These are phyloP conservation scores for Escovopsis sp. DNA, from an alignment of 2,329 filamentous ascomycete genomes.

Conservation along the genomic window DNA sequence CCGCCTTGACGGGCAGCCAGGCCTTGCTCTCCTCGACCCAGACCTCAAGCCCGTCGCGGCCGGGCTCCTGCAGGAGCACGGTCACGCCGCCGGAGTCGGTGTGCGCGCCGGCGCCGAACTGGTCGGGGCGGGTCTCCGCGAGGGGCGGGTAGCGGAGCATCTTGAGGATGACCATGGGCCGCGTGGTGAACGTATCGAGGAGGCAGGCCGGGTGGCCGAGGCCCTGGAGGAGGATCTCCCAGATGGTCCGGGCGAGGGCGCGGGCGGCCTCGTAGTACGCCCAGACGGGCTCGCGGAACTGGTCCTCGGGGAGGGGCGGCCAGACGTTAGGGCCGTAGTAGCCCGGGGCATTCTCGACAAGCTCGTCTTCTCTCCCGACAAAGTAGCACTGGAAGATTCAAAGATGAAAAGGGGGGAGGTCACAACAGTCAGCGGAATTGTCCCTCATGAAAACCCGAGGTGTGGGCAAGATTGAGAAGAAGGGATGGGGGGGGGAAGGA, in stretches of 20 bases:
- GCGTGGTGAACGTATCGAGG: conserved; percentile 9
- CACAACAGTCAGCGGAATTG: too few relatives aligned
- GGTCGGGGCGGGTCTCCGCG: neutral
- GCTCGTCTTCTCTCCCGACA: conserved; percentile 4
- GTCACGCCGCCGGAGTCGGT: conserved; percentile 17
- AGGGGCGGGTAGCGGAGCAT: conserved; percentile 11
- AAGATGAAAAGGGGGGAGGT: too few relatives aligned
- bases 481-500: too few relatives aligned
- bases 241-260: neutral
- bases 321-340: conserved; percentile 11
- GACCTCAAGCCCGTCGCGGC: conserved; percentile 14
- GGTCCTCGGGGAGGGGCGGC: conserved; percentile 9
- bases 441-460: too few relatives aligned
- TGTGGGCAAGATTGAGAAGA: too few relatives aligned
- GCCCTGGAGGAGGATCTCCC: neutral
- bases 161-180: conserved; percentile 8
- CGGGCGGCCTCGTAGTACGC: neutral
- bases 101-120: conserved; percentile 10
- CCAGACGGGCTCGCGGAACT: neutral
- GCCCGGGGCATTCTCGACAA: neutral
- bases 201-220: conserved; percentile 1
- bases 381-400: too few relatives aligned
- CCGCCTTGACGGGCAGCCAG: conserved; percentile 16
- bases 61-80: conserved; percentile 15
- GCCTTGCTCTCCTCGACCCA: conserved; percentile 11